These are phyloP conservation scores for Oxalis stricta DNA, from an alignment of 441 rosid genomes.

Conservation along the genomic window DNA sequence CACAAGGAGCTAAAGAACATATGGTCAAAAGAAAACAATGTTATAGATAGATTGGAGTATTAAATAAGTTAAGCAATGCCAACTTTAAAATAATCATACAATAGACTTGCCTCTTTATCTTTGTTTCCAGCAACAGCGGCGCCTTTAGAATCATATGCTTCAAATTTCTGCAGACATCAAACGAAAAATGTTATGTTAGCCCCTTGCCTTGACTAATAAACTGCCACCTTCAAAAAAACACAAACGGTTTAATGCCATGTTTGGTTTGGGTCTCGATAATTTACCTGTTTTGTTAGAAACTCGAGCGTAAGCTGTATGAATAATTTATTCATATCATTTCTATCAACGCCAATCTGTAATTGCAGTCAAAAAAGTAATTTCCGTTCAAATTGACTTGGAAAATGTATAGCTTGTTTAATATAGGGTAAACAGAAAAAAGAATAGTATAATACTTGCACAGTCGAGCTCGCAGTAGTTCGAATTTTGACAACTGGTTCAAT, in stretches of 20 bases:
- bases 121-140: slow-evolving; percentile 66
- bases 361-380: slow-evolving; percentile 3
- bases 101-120: slow-evolving; percentile 52
- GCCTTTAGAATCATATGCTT: slow-evolving; percentile 80
- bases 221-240: too few relatives aligned
- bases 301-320: slow-evolving; percentile 81
- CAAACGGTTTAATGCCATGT: not conserved
- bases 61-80: not conserved
- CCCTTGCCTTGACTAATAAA: too few relatives aligned
- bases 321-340: slow-evolving; percentile 49
- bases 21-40: not conserved
- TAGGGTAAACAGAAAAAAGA: not conserved
- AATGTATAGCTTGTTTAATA: not conserved
- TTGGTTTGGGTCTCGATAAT: not conserved
- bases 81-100: not conserved
- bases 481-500: slow-evolving; percentile 67
- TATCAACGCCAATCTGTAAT: slow-evolving; percentile 74
- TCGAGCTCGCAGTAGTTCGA: slow-evolving; percentile 83
- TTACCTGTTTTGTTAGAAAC: slow-evolving; percentile 74
- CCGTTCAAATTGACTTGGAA: not conserved
- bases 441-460: slow-evolving; percentile 47
- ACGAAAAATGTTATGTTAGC: not conserved
- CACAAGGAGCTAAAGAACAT: slow-evolving; percentile 56
- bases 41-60: not conserved
- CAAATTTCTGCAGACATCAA: slow-evolving; percentile 57